Evolutionary conservation across 2,329 filamentous ascomycete genomes (phyloP).

Genomic region (Pseudogymnoascus sp.): DNA sequence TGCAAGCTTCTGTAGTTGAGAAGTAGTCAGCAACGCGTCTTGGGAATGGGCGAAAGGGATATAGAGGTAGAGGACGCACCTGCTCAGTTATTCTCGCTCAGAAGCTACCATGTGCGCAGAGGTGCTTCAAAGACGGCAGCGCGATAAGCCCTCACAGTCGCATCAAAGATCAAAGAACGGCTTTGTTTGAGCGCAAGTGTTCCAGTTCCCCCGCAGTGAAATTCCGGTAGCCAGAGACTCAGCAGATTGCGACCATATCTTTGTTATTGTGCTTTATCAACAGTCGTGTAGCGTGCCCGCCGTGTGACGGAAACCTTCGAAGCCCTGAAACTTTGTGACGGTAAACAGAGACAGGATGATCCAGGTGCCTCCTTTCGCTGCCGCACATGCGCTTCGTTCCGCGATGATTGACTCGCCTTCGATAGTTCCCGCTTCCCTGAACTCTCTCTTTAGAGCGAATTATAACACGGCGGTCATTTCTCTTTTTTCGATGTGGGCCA

Average conservation of each 20-base stretch:
- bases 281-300: slow-evolving; percentile 4
- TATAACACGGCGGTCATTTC: not conserved
- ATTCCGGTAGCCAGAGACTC: not conserved
- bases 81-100: slow-evolving; percentile 4
- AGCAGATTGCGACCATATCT: slow-evolving; percentile 6
- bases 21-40: slow-evolving; percentile 11
- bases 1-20: slow-evolving; percentile 19
- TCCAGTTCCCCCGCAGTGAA: slow-evolving; percentile 1
- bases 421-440: not conserved
- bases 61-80: not conserved
- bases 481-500: not conserved
- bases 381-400: not conserved
- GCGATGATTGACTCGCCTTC: not conserved
- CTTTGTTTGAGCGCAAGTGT: slow-evolving; percentile 6
- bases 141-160: slow-evolving; percentile 1
- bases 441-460: not conserved
- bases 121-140: not conserved
- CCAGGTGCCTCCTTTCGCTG: not conserved
- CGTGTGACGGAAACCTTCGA: not conserved
- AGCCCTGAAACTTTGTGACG: slow-evolving; percentile 3
- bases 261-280: slow-evolving; percentile 9
- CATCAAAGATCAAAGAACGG: not conserved
- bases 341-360: slow-evolving; percentile 6
- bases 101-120: slow-evolving; percentile 10
- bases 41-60: not conserved